Evolutionary conservation across 2,329 filamentous ascomycete genomes (phyloP), one percentile per base, ranked within the genome.

Genomic region (Fusarium graminum): DNA sequence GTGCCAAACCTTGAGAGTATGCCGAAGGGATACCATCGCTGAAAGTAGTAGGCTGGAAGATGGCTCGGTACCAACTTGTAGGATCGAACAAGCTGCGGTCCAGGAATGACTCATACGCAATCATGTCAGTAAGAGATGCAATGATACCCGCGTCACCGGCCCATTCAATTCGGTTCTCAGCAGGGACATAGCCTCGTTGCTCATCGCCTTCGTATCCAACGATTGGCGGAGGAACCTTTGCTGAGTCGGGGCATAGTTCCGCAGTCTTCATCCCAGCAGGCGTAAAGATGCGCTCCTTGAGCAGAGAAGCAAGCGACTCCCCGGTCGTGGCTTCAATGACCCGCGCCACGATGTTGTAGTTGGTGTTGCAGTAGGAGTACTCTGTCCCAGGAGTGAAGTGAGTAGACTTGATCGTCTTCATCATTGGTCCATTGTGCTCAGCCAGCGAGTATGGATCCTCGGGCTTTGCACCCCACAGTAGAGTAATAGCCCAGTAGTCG

Each of bases 311-410:
- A 5, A 66, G 59, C 1, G 63, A 59, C 19, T 67, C 51, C 8
- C 43, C 51, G 3, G 58, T 66, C 1, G 49, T 56, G 13, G 52
- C 53, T 6, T 66, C 63, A 10, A 66, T 16, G 6, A 67, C 46
- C 5, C 63, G 57, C 3, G 51, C 63, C 25, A 66, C 40, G 2
- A 66, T 63, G 25, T 67, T 66, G 39, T 52, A 66, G n/a, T 66
- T 66, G 22, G 63, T 66, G 19, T 66, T 66, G 11, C 46, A 63
- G 46, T 66, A 67, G 29, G 63, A 67, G 30, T 63, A 66, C 46
- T 66, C 63, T 10, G n/a, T 50, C 3, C 63, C 63, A 0, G 63
- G 63, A 16, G 56, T 41, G 25, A 67, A 66, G 25, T 66, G 63
- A 16, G 41, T 45, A 4, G 63, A 67, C 46, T 47, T 59, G 26